Conservation (phyloP, 345 rosid species). For the Punica granatum region DNA sequence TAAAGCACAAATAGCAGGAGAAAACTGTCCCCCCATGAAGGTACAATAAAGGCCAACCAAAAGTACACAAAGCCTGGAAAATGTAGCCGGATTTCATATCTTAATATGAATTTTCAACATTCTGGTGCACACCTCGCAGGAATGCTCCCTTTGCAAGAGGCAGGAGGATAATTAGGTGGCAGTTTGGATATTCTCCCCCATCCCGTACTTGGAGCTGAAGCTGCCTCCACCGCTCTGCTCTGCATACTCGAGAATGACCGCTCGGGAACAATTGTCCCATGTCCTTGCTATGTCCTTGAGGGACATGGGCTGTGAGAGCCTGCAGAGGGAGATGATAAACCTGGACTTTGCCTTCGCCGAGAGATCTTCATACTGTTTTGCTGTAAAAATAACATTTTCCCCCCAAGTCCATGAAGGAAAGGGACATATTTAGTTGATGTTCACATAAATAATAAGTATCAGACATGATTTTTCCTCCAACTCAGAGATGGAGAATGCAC, state of each 20-base stretch:
- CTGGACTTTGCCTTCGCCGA: constrained; percentile 57
- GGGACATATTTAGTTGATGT: neutral
- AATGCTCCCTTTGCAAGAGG: neutral
- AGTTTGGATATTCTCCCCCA: constrained; percentile 57
- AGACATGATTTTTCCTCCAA: neutral
- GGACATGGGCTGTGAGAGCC: constrained; percentile 69
- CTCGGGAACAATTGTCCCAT: constrained; percentile 67
- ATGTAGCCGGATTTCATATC: too few relatives aligned
- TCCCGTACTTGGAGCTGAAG: constrained; percentile 73
- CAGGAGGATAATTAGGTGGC: constrained; percentile 21
- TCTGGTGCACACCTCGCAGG: neutral
- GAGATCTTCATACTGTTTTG: constrained; percentile 62
- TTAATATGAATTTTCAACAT: neutral
- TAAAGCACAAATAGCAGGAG: too few relatives aligned
- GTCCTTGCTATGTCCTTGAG: constrained; percentile 67
- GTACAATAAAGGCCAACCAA: too few relatives aligned
- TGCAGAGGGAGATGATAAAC: constrained; percentile 55
- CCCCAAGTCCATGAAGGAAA: neutral
- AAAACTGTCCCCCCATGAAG: too few relatives aligned
- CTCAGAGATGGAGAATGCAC: neutral
- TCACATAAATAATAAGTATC: neutral
- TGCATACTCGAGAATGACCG: constrained; percentile 59
- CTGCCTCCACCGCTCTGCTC: constrained; percentile 72
- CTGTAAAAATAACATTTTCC: constrained; percentile 24
- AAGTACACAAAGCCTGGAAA: too few relatives aligned